Evolutionary conservation across 2,329 filamentous ascomycete species (phyloP).

Genomic region (Aspergillus sp.): DNA sequence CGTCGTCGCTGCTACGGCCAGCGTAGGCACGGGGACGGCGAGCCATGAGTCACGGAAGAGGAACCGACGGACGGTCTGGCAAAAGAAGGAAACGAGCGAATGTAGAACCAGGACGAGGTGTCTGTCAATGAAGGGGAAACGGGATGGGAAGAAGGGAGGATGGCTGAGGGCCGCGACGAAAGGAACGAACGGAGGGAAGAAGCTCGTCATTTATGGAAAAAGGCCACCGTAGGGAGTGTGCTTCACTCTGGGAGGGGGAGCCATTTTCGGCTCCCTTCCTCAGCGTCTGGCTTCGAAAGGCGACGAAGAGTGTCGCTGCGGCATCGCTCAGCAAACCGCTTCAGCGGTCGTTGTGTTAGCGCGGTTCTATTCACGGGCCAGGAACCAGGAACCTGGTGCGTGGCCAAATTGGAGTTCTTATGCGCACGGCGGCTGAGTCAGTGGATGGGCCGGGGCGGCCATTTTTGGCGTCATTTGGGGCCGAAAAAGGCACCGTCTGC

Average conservation of each 20-base stretch:
- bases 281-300: neutral
- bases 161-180: neutral
- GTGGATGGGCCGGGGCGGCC: neutral
- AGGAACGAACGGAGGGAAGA: neutral
- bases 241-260: conserved; percentile 1
- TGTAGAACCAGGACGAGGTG: conserved; percentile 1
- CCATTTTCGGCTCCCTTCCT: conserved; percentile 5
- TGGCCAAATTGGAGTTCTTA: neutral
- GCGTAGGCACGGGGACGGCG: neutral
- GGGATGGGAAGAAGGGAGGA: conserved; percentile 3
- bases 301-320: conserved; percentile 1
- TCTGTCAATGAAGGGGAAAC: neutral
- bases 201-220: conserved; percentile 4
- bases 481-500: conserved; percentile 1
- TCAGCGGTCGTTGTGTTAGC: neutral
- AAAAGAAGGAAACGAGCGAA: neutral
- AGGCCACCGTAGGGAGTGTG: conserved; percentile 1
- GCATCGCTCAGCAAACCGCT: conserved; percentile 1
- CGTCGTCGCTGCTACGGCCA: conserved; percentile 5
- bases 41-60: conserved; percentile 2
- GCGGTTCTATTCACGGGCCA: neutral
- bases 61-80: neutral
- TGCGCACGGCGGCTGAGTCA: conserved; percentile 1
- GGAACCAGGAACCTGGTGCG: conserved; percentile 1
- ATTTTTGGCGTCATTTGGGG: conserved; percentile 2